A percentile compares a stretch with the other conserved stretches of the same genome.
phyloP scores from a whole-genome alignment of 2,329 filamentous ascomycete species.

The Talaromyces funiculosus region DNA sequence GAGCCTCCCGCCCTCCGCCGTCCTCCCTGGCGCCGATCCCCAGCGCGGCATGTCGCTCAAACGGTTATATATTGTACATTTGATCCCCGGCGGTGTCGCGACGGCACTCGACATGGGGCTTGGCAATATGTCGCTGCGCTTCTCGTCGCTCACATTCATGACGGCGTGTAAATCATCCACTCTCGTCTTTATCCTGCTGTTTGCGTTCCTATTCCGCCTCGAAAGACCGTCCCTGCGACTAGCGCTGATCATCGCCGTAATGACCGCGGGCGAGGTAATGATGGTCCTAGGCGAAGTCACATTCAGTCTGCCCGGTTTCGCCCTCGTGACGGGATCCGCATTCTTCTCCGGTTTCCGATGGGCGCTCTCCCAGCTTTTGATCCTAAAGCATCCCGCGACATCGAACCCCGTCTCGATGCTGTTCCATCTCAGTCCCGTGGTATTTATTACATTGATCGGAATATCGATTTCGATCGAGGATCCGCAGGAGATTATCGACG shows the following conservation, averaged over 20 bases:
- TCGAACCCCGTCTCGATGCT: slow-evolving; percentile 96
- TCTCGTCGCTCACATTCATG: slow-evolving; percentile 94
- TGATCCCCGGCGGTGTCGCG: slow-evolving; percentile 84
- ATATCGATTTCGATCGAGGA: slow-evolving; percentile 89
- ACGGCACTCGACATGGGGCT: slow-evolving; percentile 94
- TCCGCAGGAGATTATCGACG: slow-evolving; percentile 59
- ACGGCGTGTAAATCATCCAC: slow-evolving; percentile 99
- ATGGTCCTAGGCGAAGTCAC: slow-evolving; percentile 95
- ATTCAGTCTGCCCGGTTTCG: slow-evolving; percentile 79
- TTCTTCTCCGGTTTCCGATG: slow-evolving; percentile 97
- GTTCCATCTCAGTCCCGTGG: slow-evolving; percentile 93
- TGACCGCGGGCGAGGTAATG: slow-evolving; percentile 91
- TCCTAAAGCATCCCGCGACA: slow-evolving; percentile 88
- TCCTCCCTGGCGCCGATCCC: slow-evolving; percentile 46
- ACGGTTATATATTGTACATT: slow-evolving; percentile 77
- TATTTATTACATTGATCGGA: slow-evolving; percentile 78
- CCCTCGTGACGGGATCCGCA: slow-evolving; percentile 85
- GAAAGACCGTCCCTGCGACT: slow-evolving; percentile 81
- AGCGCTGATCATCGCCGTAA: slow-evolving; percentile 78
- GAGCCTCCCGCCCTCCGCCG: slow-evolving; percentile 35
- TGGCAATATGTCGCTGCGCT: slow-evolving; percentile 91
- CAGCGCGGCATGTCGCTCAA: slow-evolving; percentile 53
- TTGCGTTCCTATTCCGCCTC: slow-evolving; percentile 89
- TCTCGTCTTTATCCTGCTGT: slow-evolving; percentile 87
- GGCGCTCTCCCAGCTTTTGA: slow-evolving; percentile 88